These are phyloP conservation scores for Oryza glaberrima DNA, from an alignment of 176 grass and related monocot species.

Conservation along the genomic window DNA sequence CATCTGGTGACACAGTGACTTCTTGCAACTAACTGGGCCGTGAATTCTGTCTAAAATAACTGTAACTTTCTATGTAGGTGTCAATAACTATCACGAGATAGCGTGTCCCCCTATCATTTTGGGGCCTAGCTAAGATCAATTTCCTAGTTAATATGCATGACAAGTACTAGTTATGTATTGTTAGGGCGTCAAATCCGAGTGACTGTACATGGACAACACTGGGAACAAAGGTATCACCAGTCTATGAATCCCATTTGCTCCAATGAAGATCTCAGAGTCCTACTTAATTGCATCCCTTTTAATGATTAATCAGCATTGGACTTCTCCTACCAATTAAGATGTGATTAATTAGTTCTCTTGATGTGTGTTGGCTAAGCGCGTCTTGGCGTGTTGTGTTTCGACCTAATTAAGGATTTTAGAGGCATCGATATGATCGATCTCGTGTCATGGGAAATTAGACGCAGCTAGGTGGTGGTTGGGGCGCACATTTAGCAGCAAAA, in stretches of 20 bases:
- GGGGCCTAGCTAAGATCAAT: neutral
- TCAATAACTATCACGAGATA: neutral
- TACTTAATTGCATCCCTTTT: neutral
- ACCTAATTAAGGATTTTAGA: slow-evolving; percentile 44
- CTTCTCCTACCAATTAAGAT: neutral
- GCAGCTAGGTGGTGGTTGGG: slow-evolving; percentile 16
- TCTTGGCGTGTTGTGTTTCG: slow-evolving; percentile 3
- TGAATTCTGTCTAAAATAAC: neutral
- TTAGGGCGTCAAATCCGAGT: slow-evolving; percentile 32
- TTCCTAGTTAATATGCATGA: neutral
- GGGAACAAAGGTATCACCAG: neutral
- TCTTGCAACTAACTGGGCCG: neutral
- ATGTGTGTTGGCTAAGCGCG: neutral
- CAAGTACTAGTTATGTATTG: neutral
- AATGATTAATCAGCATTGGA: neutral
- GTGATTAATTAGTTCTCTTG: neutral
- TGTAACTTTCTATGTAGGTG: neutral
- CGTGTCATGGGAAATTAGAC: neutral
- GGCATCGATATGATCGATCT: neutral
- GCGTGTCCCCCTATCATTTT: neutral
- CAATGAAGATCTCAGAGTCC: neutral
- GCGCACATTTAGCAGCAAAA: neutral
- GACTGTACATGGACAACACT: neutral
- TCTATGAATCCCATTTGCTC: neutral
- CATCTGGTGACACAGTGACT: neutral